Base-by-base conservation (phyloP, 2,329 filamentous ascomycete genomes). In the Geosmithia putterillii region DNA sequence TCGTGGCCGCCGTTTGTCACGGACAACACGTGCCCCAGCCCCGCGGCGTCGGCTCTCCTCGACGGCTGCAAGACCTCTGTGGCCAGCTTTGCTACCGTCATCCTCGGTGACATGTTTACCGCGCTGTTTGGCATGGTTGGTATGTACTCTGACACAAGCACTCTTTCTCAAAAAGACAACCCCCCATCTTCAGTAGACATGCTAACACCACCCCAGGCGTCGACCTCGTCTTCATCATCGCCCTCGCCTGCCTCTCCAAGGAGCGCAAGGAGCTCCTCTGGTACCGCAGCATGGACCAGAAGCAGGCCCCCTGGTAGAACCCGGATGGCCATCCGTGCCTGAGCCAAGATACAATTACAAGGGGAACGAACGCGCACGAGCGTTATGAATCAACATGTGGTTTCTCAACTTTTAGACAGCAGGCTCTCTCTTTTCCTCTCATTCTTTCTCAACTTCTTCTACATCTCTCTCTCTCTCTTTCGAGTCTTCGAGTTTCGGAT, bases 211-310 rank as follows among this genome's bases (percentile, higher is more conserved):
- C 17, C 44, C 15, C 47, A 74, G 73, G 71, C 45, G 59, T 86
- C 49, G 79, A 88, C 55, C 73, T 73, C 37, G 55, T 86, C 42
- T 67, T 90, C 41, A 65, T 90, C 50, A 66, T 90, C 44, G 75
- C 77, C 51, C 79, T 82, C 12, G 80, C 82, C 23, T 87, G 86
- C 62, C 69, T 92, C 38, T 69, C 87, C 53, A 89, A 88, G 70
- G 81, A 87, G 54, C 79, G 85, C 56, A 84, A 83, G 63, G 86
- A 92, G 66, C 76, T 78, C 54, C 79, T 84, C 61, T 73, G 86
- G 46, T 92, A 87, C 65, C 76, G 79, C 46, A 73, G 84, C 56
- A 89, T 92, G 54, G 85, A 90, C 56, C 79, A 87, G 70, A 92
- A 92, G 76, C 75, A 63, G 48, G 76, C 79, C 42, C 64, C 65